Percentiles rank a stretch among this genome's conserved stretches.
Conservation (phyloP, 148 eudicot genomes). For the Cornus florida region DNA sequence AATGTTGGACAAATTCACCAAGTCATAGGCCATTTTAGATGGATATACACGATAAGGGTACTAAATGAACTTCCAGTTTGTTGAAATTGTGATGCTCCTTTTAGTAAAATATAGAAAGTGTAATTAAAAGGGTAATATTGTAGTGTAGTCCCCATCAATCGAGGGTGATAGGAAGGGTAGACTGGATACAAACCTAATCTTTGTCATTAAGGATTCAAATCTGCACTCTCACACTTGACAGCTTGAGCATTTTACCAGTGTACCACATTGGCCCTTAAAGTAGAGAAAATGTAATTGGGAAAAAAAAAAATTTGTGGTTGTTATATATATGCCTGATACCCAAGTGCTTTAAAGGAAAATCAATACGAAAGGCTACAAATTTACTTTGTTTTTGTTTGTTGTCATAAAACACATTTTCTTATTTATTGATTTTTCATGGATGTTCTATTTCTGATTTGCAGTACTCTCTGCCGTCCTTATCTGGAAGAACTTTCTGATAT, state of each 20-base stretch:
- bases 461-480: slow-evolving; percentile 58
- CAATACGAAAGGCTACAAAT: not conserved
- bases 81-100: too few relatives aligned
- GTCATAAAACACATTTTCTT: not conserved
- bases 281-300: not conserved
- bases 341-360: not conserved
- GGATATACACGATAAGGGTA: not conserved
- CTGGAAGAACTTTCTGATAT: slow-evolving; percentile 57
- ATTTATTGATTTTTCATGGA: slow-evolving; percentile 8
- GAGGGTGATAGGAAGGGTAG: too few relatives aligned
- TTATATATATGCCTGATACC: not conserved
- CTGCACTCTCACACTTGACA: too few relatives aligned
- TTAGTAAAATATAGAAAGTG: too few relatives aligned
- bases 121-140: too few relatives aligned
- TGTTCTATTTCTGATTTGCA: slow-evolving; percentile 35
- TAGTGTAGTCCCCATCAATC: too few relatives aligned
- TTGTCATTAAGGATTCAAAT: too few relatives aligned
- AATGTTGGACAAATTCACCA: not conserved
- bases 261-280: too few relatives aligned
- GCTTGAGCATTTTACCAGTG: too few relatives aligned
- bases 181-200: too few relatives aligned
- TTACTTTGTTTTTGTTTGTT: not conserved
- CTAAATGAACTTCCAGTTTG: not conserved
- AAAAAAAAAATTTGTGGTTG: not conserved
- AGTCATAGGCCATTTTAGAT: not conserved